Base-by-base conservation (phyloP, 2,329 filamentous ascomycete genomes). In the Xylariaceae sp. region DNA sequence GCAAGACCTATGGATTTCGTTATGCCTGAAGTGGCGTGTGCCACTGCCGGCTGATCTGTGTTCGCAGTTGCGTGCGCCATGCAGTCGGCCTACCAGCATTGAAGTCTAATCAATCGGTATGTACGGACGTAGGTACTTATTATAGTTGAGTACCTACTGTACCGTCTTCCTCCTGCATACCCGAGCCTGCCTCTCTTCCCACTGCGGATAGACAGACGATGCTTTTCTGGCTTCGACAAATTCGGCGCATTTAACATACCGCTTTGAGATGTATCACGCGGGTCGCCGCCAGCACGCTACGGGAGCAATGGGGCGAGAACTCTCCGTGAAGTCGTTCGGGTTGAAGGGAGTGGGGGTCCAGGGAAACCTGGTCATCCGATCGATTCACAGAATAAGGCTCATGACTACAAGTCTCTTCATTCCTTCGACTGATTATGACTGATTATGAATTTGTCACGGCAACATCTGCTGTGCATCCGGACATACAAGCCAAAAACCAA, bases 81-180 rank as follows among this genome's bases (percentile, higher is more conserved):
- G 35, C 35, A 37, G 4, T 11, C 35, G 4, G 35, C 35, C 8
- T 34, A 34, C 8, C 19, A 19, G 19, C 19, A 19, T 19, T 19
- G 19, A 19, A 19, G 19, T 19, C 19, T 19, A 19, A 19, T 19
- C 19, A 19, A 12, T 12, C 39, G 26, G n/a, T 6, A 19, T 3
- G 9, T 40, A 8, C 12, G 12, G 3, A 5, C 39, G 39, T 40
- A 40, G 39, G 39, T 40, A 40, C 29, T 26, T 44, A 44, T 39
- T 43, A 35, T 47, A 12, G 41, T 34, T 51, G 41, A 12, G 26
- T 41, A 34, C 34, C 2, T 5, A 27, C 30, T 47, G 19, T 19
- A 31, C 3, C 19, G 34, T 42, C 55, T 51, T 51, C 55, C 19
- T 19, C 19, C 19, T 19, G 55, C 55, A 54, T 57, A 47, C 12